phyloP scores from a whole-genome alignment of 164 flowering plant genomes.

The Vitis riparia region DNA sequence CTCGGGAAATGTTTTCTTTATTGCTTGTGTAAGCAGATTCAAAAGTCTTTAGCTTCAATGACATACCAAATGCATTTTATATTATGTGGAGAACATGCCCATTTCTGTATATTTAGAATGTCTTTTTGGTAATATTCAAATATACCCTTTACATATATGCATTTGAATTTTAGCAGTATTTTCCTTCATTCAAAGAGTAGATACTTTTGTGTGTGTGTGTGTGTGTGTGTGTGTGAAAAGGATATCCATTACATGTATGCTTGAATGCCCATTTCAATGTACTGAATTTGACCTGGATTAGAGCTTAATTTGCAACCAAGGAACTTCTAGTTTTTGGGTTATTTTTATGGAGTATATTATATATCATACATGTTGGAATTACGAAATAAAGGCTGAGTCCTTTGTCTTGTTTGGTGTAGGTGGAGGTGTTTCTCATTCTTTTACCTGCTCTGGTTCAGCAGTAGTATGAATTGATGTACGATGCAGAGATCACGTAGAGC shows the following conservation, averaged over 20 bases:
- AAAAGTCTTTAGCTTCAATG: neutral
- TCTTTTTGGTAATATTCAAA: too few relatives aligned
- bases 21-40: neutral
- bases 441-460: neutral
- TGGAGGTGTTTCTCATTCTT: neutral
- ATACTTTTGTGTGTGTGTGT: too few relatives aligned
- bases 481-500: conserved; percentile 96
- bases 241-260: neutral
- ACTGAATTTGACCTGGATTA: neutral
- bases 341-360: neutral
- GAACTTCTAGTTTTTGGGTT: neutral
- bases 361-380: neutral
- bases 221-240: neutral
- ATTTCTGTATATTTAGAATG: too few relatives aligned
- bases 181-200: too few relatives aligned
- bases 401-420: conserved; percentile 2
- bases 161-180: neutral
- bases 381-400: neutral
- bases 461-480: conserved; percentile 59
- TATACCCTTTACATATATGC: neutral
- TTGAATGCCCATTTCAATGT: neutral
- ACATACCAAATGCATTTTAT: neutral
- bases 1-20: neutral
- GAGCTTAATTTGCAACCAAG: conserved; percentile 6
- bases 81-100: neutral